Evolutionary conservation across 1,284 basidiomycete species (phyloP), one percentile per base, ranked within the genome.

Genomic region (Boletus calvinii): DNA sequence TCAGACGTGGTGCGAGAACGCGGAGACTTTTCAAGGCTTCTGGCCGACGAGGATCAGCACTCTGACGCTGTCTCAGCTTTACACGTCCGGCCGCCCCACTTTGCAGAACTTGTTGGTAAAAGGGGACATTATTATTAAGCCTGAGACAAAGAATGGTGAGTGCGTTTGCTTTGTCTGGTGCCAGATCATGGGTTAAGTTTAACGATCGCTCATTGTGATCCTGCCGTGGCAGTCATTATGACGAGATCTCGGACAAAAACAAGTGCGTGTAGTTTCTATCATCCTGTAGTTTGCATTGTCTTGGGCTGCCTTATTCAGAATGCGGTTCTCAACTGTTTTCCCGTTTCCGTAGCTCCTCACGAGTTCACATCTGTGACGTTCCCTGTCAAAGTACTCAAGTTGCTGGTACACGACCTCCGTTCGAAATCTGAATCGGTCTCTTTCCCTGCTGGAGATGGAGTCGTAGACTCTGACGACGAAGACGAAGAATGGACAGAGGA

Each of bases 401-500:
- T 98, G 17, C 75, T 98, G 17, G 67, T 98, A 40, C 85, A 86
- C 53, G 94, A 98, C 59, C 75, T 95, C 17, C 86, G 89, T 60
- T 80, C 81, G 11, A 82, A 82, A 44, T 85, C 85, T 17, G 88
- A 90, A 60, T 76, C 83, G 0, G 80, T 87, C 6, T 77, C 81
- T 12, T 77, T 88, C 45, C 77, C 78, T 4, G 77, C 78, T 49
- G 78, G 76, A 37, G 77, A 77, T 37, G 75, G 74, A 48, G 81
- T 83, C 20, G 71, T 84, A 29, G 83, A 84, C 40, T 87, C 84
- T 9, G 92, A 93, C 58, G 94, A 94, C 63, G 87, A 79, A 83
- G 90, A 93, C 59, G 91, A 92, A 37, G 90, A 92, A 29, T 96
- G 94, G 93, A 80, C 83, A 10, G 92, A 94, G 59, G 91, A 94